Base-by-base conservation (phyloP, 768 basidiomycete species). In the Coprinopsis marcescibilis region DNA sequence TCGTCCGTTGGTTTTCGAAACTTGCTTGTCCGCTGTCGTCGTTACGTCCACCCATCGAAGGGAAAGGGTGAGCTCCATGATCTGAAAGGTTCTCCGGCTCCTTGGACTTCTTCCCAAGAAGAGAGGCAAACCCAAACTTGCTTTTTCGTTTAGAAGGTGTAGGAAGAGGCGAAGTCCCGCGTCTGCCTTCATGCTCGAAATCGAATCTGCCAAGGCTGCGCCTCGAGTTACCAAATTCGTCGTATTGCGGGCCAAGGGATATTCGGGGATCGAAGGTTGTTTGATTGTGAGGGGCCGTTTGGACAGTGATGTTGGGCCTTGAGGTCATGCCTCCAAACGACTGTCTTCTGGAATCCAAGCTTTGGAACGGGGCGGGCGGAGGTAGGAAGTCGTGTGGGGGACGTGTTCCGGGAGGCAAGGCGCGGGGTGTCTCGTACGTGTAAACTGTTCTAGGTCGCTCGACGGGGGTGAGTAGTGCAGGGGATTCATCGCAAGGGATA, bases 151-250 rank as follows among this genome's bases (percentile, higher is more conserved):
- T 87, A 21, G 67, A 63, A 30, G 51, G 52, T 26, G 48, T 58
- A 0, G 72, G 62, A 7, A 64, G 61, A 12, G 62, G 60, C n/a
- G 65, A 65, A 21, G 47, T 52, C 46, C 55, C 52, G 43, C 51
- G 46, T 29, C 50, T 51, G 29, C 17, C 20, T 10, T 54, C 65
- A 46, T 62, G 62, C 41, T 65, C 55, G 24, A 65, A 56, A 41
- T 65, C 55, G 26, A 65, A 57, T 40, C 66, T 67, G 25, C 70
- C 71, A 19, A 87, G 69, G 4, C 83, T 82, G n/a, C 75, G 66
- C 17, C 77, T 76, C 11, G 88, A 85, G 12, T 65, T 60, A 12
- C 88, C 88, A 55, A 89, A 89, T 60, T 90, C 86, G 47, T 79
- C 79, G 50, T 87, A 89, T 48, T 66, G 63, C 3, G 66, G 58